Evolutionary conservation across 257 asterid genomes (phyloP), one percentile per base, ranked within the genome.

Genomic region (Echium plantagineum): DNA sequence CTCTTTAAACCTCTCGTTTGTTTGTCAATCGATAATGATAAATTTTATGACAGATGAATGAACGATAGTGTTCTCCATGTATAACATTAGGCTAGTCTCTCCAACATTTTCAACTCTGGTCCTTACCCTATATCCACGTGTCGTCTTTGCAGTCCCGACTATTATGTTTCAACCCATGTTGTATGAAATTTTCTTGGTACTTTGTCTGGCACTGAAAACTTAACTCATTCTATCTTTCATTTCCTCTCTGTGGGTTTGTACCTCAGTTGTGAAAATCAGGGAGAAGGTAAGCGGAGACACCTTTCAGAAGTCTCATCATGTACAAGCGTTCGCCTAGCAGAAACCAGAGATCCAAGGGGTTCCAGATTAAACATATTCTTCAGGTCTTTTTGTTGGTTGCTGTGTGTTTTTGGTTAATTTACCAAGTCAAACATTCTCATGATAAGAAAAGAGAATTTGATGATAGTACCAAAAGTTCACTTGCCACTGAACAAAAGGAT

Each of bases 331-430:
- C 86, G 17, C 83, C 96, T n/a, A 62, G 78, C 58, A 80, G 96
- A 81, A 84, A 69, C 79, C 89, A 72, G 69, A 83, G 94, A 72
- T 86, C 91, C 54, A 93, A 76, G 73, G 81, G 95, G 68, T 26
- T 82, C 69, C 84, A 66, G 79, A 68, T 71, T 35, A 89, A 78
- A 72, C 83, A 86, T 69, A 74, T 75, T 53, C 63, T 89, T 65
- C 94, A 89, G 65, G 59, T 83, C 57, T 86, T 90, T 72, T 73
- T 89, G 78, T 78, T 93, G 73, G 75, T 89, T 49, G 95, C 89
- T 65, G 78, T 89, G 67, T 89, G 94, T 80, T 83, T 83, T 74
- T 93, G 98, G 98, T 70, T 93, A 76, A 62, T 93, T 74, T 93
- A 84, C 94, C 96, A 86, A 80, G 78, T 89, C 72, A 88, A 88